A percentile compares a stretch with the other conserved stretches of the same genome.
These are phyloP conservation scores for Phytophthora agathidicida DNA, from an alignment of 352 stramenopile genomes.

Conservation along the genomic window DNA sequence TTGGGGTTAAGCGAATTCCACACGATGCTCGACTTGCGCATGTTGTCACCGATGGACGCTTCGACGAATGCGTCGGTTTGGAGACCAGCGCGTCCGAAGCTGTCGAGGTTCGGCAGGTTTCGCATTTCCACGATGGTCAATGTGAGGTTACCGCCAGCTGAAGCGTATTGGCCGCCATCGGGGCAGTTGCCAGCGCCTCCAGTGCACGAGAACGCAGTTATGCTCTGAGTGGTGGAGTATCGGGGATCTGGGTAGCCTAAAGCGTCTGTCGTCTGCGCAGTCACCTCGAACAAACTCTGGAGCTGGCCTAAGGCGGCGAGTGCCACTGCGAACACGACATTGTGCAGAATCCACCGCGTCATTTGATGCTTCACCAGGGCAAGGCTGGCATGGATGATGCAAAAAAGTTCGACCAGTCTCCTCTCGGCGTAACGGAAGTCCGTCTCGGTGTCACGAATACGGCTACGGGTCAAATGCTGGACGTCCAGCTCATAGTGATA, in stretches of 20 bases:
- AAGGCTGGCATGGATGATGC: conserved; percentile 32
- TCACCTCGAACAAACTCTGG: not conserved
- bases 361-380: conserved; percentile 19
- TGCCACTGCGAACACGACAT: conserved; percentile 4
- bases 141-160: conserved; percentile 88
- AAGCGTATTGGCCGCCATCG: conserved; percentile 67
- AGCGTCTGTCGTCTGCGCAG: conserved; percentile 61
- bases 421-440: conserved; percentile 20
- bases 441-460: too few relatives aligned
- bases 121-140: conserved; percentile 85
- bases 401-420: not conserved
- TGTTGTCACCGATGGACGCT: conserved; percentile 75
- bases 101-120: conserved; percentile 86
- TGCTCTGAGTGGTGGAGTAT: conserved; percentile 53
- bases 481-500: conserved; percentile 23
- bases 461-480: too few relatives aligned
- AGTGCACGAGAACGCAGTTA: conserved; percentile 77
- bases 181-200: conserved; percentile 72
- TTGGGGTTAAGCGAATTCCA: conserved; percentile 80
- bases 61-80: conserved; percentile 83
- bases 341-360: conserved; percentile 23
- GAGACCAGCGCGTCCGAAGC: conserved; percentile 65
- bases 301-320: conserved; percentile 11
- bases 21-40: conserved; percentile 60
- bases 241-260: conserved; percentile 69